A percentile compares a stretch with the other conserved stretches of the same genome.
Evolutionary conservation across 306 rosid species (phyloP).

Genomic region (Carpinus viminea): DNA sequence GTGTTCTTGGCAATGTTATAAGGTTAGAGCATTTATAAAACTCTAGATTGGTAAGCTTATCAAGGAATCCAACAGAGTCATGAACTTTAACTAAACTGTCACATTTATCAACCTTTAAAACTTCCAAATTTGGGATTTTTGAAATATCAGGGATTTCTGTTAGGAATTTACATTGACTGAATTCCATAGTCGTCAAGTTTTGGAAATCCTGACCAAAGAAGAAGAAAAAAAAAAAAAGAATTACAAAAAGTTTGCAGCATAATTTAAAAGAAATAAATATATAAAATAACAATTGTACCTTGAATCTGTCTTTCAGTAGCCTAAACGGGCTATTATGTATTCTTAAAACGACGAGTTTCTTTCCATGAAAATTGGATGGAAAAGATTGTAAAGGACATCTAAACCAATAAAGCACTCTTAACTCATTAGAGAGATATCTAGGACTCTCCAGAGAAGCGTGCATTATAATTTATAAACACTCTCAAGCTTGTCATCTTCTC

Average conservation of each 20-base stretch:
- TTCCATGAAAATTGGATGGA: background rate
- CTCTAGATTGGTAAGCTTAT: constrained; percentile 19
- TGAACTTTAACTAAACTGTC: constrained; percentile 10
- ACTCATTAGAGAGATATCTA: background rate
- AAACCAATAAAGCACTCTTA: background rate
- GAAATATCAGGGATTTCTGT: background rate
- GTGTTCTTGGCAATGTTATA: background rate
- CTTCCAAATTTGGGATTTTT: constrained; percentile 23
- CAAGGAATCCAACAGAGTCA: constrained; percentile 21
- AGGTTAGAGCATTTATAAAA: constrained; percentile 7
- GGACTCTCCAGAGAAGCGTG: background rate
- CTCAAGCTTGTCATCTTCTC: background rate
- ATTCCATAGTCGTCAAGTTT: background rate
- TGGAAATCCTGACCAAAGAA: background rate
- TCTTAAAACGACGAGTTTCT: background rate
- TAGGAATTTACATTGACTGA: too few relatives aligned
- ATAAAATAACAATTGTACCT: background rate
- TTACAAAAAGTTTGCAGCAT: background rate
- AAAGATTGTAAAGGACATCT: background rate
- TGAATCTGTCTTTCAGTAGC: background rate
- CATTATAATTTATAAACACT: background rate
- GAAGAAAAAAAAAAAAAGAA: too few relatives aligned
- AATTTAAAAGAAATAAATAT: background rate
- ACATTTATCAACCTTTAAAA: background rate
- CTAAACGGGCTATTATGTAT: background rate